Conservation (phyloP, 1,284 basidiomycete genomes). For the Porodaedalea pini region DNA sequence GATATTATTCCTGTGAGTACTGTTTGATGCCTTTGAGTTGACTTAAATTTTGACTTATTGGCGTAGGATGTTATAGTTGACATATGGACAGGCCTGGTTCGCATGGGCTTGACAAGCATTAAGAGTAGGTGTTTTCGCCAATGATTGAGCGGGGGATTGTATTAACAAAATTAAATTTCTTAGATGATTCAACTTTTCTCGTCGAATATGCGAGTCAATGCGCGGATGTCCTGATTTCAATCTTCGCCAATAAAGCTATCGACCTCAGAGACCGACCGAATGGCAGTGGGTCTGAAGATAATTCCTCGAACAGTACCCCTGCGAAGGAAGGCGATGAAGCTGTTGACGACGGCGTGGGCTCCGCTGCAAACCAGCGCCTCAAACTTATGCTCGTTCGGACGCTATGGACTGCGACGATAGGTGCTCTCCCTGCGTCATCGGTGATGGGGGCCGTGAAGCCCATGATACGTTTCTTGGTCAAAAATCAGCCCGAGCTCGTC, state of each 20-base stretch:
- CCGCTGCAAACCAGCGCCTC: slow-evolving; percentile 38
- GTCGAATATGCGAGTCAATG: slow-evolving; percentile 40
- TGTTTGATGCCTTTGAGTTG: neutral
- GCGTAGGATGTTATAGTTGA: slow-evolving; percentile 37
- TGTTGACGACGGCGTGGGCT: slow-evolving; percentile 21
- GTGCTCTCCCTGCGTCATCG: slow-evolving; percentile 39
- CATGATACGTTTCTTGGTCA: slow-evolving; percentile 46
- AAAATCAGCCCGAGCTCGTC: slow-evolving; percentile 45
- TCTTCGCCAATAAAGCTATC: slow-evolving; percentile 51
- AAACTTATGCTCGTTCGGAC: slow-evolving; percentile 52
- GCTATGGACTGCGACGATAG: slow-evolving; percentile 49
- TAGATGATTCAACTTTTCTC: slow-evolving; percentile 31
- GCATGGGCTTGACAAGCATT: slow-evolving; percentile 31
- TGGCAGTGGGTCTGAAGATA: neutral
- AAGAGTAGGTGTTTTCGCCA: neutral
- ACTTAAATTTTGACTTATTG: slow-evolving; percentile 9
- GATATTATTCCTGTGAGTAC: slow-evolving; percentile 40
- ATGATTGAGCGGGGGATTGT: neutral
- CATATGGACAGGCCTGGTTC: slow-evolving; percentile 42
- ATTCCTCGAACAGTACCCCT: neutral
- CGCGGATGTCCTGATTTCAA: slow-evolving; percentile 42
- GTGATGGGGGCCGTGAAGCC: slow-evolving; percentile 41
- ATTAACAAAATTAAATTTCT: neutral
- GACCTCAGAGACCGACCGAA: slow-evolving; percentile 34
- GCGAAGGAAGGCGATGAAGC: neutral